These are phyloP conservation scores for Plasmodium gonderi DNA, from an alignment of 169 alveolate species.

Conservation along the genomic window DNA sequence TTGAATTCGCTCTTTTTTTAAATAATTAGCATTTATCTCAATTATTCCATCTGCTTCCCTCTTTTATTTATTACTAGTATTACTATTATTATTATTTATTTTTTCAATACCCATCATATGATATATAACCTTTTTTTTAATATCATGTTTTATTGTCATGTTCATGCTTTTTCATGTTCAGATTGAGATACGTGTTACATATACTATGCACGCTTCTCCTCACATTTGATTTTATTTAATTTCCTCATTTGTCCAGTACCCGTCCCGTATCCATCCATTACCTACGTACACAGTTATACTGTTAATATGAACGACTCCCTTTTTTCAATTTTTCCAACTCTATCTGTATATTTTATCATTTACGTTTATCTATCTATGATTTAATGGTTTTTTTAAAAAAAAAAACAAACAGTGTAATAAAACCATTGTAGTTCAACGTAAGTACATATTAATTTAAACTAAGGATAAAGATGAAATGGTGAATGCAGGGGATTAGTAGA, in stretches of 20 bases:
- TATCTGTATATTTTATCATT: not conserved
- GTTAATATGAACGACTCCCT: not conserved
- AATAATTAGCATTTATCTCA: not conserved
- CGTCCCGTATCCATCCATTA: not conserved
- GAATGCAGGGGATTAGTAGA: not conserved
- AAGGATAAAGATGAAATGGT: not conserved
- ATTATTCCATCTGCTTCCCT: not conserved
- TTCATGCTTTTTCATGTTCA: not conserved
- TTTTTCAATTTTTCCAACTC: not conserved
- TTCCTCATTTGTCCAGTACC: not conserved
- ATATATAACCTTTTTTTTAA: not conserved
- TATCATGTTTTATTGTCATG: not conserved
- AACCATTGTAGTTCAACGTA: constrained; percentile 7
- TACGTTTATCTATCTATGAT: constrained; percentile 7
- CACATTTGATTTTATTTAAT: constrained; percentile 20
- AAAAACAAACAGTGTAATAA: not conserved
- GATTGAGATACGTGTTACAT: not conserved
- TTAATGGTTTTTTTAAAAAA: not conserved
- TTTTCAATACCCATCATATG: not conserved
- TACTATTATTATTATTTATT: too few relatives aligned
- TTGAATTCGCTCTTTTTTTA: not conserved
- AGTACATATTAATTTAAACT: not conserved
- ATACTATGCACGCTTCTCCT: not conserved
- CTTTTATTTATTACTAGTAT: too few relatives aligned
- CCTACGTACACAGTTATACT: not conserved